A percentile compares a stretch with the other conserved stretches of the same genome.
These are phyloP conservation scores for Wickerhamomyces alni DNA, from an alignment of 805 yeast genomes.

Conservation along the genomic window DNA sequence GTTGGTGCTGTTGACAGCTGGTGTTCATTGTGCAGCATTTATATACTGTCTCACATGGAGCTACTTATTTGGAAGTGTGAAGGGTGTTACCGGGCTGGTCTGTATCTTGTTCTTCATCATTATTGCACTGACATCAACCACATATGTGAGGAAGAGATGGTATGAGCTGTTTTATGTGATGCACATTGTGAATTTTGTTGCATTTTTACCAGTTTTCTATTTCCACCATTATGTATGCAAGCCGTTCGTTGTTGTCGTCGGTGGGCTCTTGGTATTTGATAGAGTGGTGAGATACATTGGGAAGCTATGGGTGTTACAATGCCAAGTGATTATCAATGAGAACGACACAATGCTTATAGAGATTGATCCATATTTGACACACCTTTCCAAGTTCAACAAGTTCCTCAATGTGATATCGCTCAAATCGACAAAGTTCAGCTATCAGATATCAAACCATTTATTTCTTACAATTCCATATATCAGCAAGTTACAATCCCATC, in stretches of 20 bases:
- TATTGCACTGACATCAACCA: conserved; percentile 12
- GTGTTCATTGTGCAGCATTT: conserved; percentile 15
- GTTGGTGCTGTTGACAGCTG: conserved; percentile 12
- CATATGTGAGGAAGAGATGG: conserved; percentile 9
- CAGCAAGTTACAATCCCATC: conserved; percentile 19
- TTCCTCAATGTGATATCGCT: conserved; percentile 3
- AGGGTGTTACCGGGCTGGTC: conserved; percentile 13
- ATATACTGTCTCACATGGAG: conserved; percentile 17
- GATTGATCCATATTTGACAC: conserved; percentile 6
- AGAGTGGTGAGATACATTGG: conserved; percentile 12
- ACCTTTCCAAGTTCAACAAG: neutral
- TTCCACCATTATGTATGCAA: conserved; percentile 21
- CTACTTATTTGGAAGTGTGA: conserved; percentile 6
- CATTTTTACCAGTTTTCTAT: conserved; percentile 21
- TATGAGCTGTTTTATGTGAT: conserved; percentile 19
- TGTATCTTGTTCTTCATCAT: conserved; percentile 7
- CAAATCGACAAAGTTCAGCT: conserved; percentile 10
- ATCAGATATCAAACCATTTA: conserved; percentile 20
- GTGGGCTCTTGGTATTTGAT: conserved; percentile 13
- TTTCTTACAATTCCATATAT: conserved; percentile 19
- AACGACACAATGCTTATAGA: conserved; percentile 7
- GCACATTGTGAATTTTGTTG: conserved; percentile 13
- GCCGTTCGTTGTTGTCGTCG: conserved; percentile 16
- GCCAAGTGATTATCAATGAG: conserved; percentile 4
- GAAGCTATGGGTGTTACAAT: conserved; percentile 13